Base-by-base conservation (phyloP, 2,329 filamentous ascomycete genomes). In the Penicillium sp. region DNA sequence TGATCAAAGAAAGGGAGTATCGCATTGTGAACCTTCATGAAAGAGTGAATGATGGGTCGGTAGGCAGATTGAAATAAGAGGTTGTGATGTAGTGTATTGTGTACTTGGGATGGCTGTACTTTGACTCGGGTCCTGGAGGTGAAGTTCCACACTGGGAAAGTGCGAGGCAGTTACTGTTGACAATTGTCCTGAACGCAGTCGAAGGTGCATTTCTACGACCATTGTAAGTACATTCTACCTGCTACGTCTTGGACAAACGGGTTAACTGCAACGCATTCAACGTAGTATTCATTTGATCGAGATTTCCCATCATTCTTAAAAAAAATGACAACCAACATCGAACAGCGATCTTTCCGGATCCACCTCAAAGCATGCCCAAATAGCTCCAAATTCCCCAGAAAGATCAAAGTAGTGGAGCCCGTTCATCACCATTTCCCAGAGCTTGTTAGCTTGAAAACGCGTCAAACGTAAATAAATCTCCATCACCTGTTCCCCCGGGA, bases 1-100 rank as follows among this genome's bases (percentile, higher is more conserved):
- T 24, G 6, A 45, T 55, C 38, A 60, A 26, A 26, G 49, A 53
- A n/a, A 33, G 12, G 10, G 30, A 38, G 42, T 19, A 28, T 49
- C 30, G 54, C 54, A 57, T 57, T 28, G 12, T 57, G 12, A 15
- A 17, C 15, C 44, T 47, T 17, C 13, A 10, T 47, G 2, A 49
- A 49, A 49, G 45, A 49, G n/a, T 28, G 45, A 49, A 49, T 49
- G 15, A 2, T 30, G 45, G 44, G 45, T 49, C 45, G 45, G 45
- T 49, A 8, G 12, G 26, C 15, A 49, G 26, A 30, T 30, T 17
- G 3, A 9, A 49, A 49, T n/a, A 10, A 28, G 26, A 17, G 26
- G 15, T 4, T 49, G 26, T 7, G 17, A 28, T 28, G 26, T 49
- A 15, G 22, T 19, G 24, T 10, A n/a, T 17, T n/a, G 15, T 4